Conservation (phyloP, 148 eudicot genomes). For the Rhododendron williamsianum region DNA sequence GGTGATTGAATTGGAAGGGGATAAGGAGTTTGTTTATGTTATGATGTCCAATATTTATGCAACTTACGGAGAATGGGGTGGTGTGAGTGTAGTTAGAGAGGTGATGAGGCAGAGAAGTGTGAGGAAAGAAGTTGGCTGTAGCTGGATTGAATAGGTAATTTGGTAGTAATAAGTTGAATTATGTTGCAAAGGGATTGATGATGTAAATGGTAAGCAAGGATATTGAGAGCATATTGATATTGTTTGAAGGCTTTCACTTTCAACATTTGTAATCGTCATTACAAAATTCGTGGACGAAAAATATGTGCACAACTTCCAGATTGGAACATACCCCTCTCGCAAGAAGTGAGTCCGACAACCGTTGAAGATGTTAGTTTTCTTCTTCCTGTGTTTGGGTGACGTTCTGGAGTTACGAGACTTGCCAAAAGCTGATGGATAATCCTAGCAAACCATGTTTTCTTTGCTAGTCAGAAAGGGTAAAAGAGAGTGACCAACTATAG, state of each 20-base stretch:
- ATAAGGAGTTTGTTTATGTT: constrained; percentile 51
- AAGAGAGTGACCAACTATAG: neutral
- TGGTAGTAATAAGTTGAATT: neutral
- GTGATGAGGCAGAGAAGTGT: constrained; percentile 51
- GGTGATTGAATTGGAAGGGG: constrained; percentile 48
- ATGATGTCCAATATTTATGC: constrained; percentile 68
- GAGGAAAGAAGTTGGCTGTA: constrained; percentile 59
- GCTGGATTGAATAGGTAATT: constrained; percentile 49
- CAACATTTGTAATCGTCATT: neutral
- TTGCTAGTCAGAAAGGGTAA: neutral
- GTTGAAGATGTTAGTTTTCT: too few species aligned
- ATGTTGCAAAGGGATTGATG: neutral
- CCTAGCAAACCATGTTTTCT: neutral
- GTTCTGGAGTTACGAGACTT: too few species aligned
- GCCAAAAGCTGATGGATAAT: too few species aligned
- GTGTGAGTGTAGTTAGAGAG: constrained; percentile 43
- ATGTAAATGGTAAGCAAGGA: neutral
- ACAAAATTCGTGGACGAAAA: neutral
- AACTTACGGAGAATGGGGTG: constrained; percentile 47
- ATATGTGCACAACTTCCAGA: neutral
- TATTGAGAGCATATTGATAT: neutral
- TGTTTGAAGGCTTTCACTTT: too few species aligned
- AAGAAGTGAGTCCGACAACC: neutral
- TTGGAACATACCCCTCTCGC: neutral
- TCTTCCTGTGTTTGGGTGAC: too few species aligned